Percentiles rank a stretch among this genome's conserved stretches.
phyloP scores from a whole-genome alignment of 2,329 filamentous ascomycete species.

The Trichoderma semiorbis region DNA sequence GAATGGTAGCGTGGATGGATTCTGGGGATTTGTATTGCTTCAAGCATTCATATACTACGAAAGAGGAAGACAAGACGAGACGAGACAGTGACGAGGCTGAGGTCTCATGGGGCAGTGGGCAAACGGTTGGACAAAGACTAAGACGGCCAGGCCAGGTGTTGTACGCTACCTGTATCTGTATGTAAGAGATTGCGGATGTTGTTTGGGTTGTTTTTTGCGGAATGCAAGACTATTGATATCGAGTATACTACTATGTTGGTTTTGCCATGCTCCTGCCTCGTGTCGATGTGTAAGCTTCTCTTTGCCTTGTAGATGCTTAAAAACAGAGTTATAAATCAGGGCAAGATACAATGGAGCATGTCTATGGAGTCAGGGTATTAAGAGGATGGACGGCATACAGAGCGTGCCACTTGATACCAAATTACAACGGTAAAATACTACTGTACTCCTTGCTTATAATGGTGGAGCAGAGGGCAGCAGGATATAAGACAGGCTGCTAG shows the following conservation, averaged over 20 bases:
- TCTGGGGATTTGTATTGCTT: not conserved
- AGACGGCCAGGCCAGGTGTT: not conserved
- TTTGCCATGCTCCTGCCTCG: not conserved
- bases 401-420: not conserved
- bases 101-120: not conserved
- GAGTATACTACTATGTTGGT: not conserved
- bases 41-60: not conserved
- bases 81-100: not conserved
- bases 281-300: not conserved
- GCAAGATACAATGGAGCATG: not conserved
- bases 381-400: not conserved
- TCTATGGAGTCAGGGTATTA: not conserved
- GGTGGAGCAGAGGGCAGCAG: not conserved
- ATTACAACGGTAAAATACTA: too few species aligned
- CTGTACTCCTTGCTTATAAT: not conserved
- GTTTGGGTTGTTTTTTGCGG: not conserved
- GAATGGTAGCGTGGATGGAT: not conserved
- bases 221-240: not conserved
- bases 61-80: not conserved
- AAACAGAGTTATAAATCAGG: not conserved
- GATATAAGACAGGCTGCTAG: not conserved
- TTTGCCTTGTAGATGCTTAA: not conserved
- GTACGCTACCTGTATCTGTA: constrained; percentile 17
- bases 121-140: not conserved
- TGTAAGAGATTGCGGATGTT: constrained; percentile 1